Evolutionary conservation across 2,329 filamentous ascomycete genomes (phyloP).

Genomic region (Nectriaceae sp.): DNA sequence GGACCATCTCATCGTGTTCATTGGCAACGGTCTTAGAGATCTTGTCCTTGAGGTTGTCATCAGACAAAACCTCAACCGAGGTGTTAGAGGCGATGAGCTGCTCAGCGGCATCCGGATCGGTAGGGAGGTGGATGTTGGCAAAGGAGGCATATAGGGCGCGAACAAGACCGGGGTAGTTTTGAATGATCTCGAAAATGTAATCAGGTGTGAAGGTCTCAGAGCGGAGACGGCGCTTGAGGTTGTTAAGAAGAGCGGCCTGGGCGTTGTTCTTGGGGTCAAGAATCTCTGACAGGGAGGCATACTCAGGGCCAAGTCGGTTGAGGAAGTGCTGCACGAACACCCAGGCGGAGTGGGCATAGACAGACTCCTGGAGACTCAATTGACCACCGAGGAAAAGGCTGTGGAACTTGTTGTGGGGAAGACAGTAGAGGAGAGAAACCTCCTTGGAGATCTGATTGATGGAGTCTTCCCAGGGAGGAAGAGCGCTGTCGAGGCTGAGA

Average conservation of each 20-base stretch:
- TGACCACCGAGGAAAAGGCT: constrained; percentile 81
- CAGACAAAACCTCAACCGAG: constrained; percentile 70
- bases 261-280: constrained; percentile 79
- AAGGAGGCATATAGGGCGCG: constrained; percentile 89
- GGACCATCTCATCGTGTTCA: constrained; percentile 97
- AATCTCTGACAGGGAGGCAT: constrained; percentile 80
- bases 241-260: constrained; percentile 85
- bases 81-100: constrained; percentile 56
- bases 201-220: constrained; percentile 97
- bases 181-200: constrained; percentile 97
- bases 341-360: constrained; percentile 97
- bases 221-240: constrained; percentile 92
- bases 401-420: constrained; percentile 97
- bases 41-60: constrained; percentile 70
- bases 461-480: constrained; percentile 85
- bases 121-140: constrained; percentile 76
- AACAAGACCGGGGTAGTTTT: constrained; percentile 83
- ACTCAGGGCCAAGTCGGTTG: constrained; percentile 91
- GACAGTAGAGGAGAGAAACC: constrained; percentile 93
- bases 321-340: constrained; percentile 98
- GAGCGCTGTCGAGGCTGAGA: constrained; percentile 54
- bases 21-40: constrained; percentile 82
- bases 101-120: constrained; percentile 53
- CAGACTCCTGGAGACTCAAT: constrained; percentile 91
- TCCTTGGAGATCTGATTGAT: constrained; percentile 99